Conservation (phyloP, 169 alveolate genomes). For the Ichthyophthirius multifiliis region DNA sequence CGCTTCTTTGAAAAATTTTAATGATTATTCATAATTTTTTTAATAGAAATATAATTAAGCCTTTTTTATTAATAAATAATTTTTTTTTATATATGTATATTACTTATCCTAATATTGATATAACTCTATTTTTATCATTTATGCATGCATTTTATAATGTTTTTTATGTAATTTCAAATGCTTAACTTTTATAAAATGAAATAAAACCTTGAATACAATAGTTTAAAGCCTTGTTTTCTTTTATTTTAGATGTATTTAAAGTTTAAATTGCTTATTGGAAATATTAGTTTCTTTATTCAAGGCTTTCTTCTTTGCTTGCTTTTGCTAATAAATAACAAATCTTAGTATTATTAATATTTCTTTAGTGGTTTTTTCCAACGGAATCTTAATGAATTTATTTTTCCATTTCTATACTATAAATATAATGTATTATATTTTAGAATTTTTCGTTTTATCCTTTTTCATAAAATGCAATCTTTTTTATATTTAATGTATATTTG, state of each 20-base stretch:
- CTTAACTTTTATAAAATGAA: not conserved
- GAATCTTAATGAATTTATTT: not conserved
- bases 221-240: not conserved
- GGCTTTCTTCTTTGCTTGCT: not conserved
- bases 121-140: not conserved
- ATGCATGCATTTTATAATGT: slow-evolving; percentile 3
- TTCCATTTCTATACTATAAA: not conserved
- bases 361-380: not conserved
- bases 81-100: not conserved
- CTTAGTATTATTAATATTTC: not conserved
- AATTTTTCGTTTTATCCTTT: not conserved
- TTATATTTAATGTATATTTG: not conserved
- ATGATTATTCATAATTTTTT: slow-evolving; percentile 17
- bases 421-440: not conserved
- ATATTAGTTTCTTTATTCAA: not conserved
- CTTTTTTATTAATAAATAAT: not conserved
- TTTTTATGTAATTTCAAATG: not conserved
- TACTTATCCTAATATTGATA: not conserved
- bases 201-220: not conserved
- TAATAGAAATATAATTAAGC: not conserved
- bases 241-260: not conserved
- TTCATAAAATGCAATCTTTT: not conserved
- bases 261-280: slow-evolving; percentile 6
- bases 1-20: slow-evolving; percentile 29
- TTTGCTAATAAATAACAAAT: not conserved